These are phyloP conservation scores for Wickerhamiella parazyma DNA, from an alignment of 805 yeast species.

Conservation along the genomic window DNA sequence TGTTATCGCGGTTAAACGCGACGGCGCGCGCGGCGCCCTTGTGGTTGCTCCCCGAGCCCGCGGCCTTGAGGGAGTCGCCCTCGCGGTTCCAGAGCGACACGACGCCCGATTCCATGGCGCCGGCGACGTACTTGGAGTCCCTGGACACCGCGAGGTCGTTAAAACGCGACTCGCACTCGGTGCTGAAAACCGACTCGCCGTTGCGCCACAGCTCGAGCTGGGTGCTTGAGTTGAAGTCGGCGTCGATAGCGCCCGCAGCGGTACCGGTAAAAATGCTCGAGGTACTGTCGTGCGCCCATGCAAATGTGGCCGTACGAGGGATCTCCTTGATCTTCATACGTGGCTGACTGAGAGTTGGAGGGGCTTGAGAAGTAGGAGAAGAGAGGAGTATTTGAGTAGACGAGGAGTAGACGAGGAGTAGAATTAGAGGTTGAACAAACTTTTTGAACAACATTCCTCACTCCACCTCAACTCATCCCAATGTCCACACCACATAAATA, in stretches of 20 bases:
- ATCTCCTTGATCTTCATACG: constrained; percentile 68
- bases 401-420: too few relatives aligned
- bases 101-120: constrained; percentile 74
- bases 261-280: constrained; percentile 85
- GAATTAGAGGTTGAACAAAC: too few relatives aligned
- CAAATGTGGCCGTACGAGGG: constrained; percentile 80
- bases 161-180: constrained; percentile 31
- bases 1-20: constrained; percentile 60
- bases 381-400: too few relatives aligned
- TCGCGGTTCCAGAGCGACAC: constrained; percentile 65
- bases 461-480: too few relatives aligned
- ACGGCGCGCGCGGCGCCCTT: constrained; percentile 53
- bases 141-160: constrained; percentile 30
- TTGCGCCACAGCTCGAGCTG: constrained; percentile 70
- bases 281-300: constrained; percentile 72
- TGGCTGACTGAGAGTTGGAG: neutral
- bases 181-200: constrained; percentile 19
- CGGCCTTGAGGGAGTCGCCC: constrained; percentile 15
- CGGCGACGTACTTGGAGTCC: constrained; percentile 40
- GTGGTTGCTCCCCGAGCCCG: constrained; percentile 31
- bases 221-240: constrained; percentile 67
- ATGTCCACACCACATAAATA: neutral
- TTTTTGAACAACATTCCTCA: too few relatives aligned
- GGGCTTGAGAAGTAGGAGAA: too few relatives aligned
- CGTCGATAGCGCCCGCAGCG: constrained; percentile 91